These are phyloP conservation scores for Rhodotorula paludigena DNA, from an alignment of 768 basidiomycete species.

Conservation along the genomic window DNA sequence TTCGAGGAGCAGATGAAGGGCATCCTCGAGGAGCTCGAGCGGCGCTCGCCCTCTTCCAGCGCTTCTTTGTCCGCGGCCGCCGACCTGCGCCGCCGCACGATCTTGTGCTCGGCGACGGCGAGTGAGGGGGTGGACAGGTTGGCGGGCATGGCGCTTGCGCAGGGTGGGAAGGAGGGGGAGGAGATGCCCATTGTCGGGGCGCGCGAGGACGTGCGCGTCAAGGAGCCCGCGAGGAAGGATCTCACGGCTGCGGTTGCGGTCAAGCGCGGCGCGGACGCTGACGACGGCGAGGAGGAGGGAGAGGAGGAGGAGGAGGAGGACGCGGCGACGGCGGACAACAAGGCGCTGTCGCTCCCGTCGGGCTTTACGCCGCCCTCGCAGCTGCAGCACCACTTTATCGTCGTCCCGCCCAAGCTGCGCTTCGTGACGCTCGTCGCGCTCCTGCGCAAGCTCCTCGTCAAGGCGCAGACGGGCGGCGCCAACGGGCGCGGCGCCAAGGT, in stretches of 20 bases:
- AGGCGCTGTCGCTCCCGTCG: slow-evolving; percentile 17
- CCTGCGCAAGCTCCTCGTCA: slow-evolving; percentile 56
- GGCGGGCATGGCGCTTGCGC: slow-evolving; percentile 55
- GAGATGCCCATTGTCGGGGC: slow-evolving; percentile 19
- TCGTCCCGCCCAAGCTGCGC: slow-evolving; percentile 88
- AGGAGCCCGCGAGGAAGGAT: slow-evolving; percentile 27
- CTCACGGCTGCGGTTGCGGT: not conserved
- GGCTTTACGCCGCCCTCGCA: slow-evolving; percentile 88
- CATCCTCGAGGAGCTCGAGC: slow-evolving; percentile 76
- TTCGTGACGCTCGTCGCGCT: slow-evolving; percentile 83
- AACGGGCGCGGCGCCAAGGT: slow-evolving; percentile 57
- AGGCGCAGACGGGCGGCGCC: slow-evolving; percentile 48
- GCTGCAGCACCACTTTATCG: slow-evolving; percentile 79
- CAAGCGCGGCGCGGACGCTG: not conserved
- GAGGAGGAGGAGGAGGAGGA: slow-evolving; percentile 37
- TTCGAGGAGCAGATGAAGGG: slow-evolving; percentile 93
- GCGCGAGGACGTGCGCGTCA: slow-evolving; percentile 2
- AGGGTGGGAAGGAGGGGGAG: slow-evolving; percentile 5
- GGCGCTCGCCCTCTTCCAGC: not conserved
- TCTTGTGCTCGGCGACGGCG: slow-evolving; percentile 95
- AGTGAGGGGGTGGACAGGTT: slow-evolving; percentile 89
- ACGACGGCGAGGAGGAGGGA: slow-evolving; percentile 27
- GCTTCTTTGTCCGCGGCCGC: not conserved
- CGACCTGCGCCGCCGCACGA: slow-evolving; percentile 61
- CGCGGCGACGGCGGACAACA: not conserved